Percentiles rank a stretch among this genome's conserved stretches.
phyloP scores from a whole-genome alignment of 768 basidiomycete species.

The Daedaleopsis sinensis region DNA sequence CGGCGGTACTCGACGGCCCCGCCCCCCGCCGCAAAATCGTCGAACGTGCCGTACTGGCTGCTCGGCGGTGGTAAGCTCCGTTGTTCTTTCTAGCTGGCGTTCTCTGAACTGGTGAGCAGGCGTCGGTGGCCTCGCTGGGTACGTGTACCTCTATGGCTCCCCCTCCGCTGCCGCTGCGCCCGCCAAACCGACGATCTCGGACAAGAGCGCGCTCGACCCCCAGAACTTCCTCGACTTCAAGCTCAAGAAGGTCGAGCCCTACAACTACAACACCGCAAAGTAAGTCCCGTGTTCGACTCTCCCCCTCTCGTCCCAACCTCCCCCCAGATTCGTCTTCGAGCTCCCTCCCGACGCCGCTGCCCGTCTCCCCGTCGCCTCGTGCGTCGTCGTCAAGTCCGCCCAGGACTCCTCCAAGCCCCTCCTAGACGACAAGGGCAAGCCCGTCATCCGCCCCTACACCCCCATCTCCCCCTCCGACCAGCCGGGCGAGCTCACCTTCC shows the following conservation, averaged over 20 bases:
- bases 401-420: constrained; percentile 55
- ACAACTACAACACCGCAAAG: constrained; percentile 94
- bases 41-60: too few species aligned
- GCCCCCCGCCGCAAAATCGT: constrained; percentile 12
- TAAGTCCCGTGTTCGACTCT: constrained; percentile 35
- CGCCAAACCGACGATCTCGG: too few species aligned
- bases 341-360: constrained; percentile 79
- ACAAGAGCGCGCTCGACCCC: constrained; percentile 69
- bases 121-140: too few species aligned
- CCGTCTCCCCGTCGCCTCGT: constrained; percentile 78
- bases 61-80: too few species aligned
- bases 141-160: too few species aligned
- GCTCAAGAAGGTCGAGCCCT: constrained; percentile 78
- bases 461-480: constrained; percentile 80
- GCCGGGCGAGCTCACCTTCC: constrained; percentile 74
- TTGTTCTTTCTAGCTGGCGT: too few species aligned
- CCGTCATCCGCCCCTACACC: constrained; percentile 91
- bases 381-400: constrained; percentile 76
- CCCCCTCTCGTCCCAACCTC: neutral
- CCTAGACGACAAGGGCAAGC: constrained; percentile 80
- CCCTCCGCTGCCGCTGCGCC: too few species aligned
- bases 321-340: constrained; percentile 71
- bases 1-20: constrained; percentile 53
- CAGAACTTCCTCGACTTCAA: constrained; percentile 79
- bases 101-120: too few species aligned